phyloP scores from a whole-genome alignment of 148 eudicot species.

The Rhododendron ferrugineum region DNA sequence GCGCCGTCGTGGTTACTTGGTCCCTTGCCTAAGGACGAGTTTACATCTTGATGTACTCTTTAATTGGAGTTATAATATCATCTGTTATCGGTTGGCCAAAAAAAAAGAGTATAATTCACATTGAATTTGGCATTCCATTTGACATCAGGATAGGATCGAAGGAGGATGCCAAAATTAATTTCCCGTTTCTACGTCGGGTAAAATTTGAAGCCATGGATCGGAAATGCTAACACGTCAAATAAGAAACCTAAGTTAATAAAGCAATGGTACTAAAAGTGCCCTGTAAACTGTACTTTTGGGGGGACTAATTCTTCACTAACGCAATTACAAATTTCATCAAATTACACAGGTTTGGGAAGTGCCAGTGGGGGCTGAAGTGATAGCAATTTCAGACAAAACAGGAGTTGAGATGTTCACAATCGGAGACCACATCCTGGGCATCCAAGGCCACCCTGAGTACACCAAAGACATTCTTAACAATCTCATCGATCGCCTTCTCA shows the following conservation, averaged over 20 bases:
- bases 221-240: background rate
- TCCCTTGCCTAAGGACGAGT: too few species aligned
- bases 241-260: background rate
- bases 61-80: too few species aligned
- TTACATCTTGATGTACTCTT: too few species aligned
- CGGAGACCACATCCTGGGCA: slow-evolving; percentile 63
- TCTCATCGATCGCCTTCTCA: slow-evolving; percentile 50
- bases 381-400: slow-evolving; percentile 64
- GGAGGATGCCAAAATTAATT: background rate
- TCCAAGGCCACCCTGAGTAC: slow-evolving; percentile 87
- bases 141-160: background rate
- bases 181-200: background rate
- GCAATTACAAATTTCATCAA: background rate
- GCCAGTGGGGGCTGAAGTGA: slow-evolving; percentile 52
- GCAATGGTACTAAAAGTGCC: background rate
- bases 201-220: background rate
- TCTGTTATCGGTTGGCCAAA: too few species aligned
- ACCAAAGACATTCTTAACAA: slow-evolving; percentile 54
- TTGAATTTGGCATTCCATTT: background rate
- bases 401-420: slow-evolving; percentile 66
- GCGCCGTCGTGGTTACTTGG: too few species aligned
- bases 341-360: slow-evolving; percentile 50
- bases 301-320: background rate
- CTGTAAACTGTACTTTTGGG: background rate
- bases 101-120: too few species aligned